A percentile compares a stretch with the other conserved stretches of the same genome.
These are phyloP conservation scores for Aspergillus aculeatinus DNA, from an alignment of 2,329 filamentous ascomycete genomes.

Conservation along the genomic window DNA sequence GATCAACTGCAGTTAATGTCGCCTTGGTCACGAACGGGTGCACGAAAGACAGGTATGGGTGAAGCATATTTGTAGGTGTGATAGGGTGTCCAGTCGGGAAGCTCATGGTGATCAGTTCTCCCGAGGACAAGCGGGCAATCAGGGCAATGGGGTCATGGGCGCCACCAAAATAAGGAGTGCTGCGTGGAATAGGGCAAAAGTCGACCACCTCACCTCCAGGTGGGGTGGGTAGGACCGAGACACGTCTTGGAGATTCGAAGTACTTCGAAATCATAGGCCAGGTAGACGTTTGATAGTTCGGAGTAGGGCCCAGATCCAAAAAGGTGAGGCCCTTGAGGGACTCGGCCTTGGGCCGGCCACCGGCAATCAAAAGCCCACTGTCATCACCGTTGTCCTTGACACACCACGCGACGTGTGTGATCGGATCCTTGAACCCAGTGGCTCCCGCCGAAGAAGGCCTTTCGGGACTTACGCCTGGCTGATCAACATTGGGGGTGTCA, in stretches of 20 bases:
- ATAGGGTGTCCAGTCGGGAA: conserved; percentile 92
- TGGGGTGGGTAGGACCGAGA: conserved; percentile 71
- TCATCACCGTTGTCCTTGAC: conserved; percentile 93
- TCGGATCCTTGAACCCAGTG: conserved; percentile 66
- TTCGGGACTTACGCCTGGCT: conserved; percentile 53
- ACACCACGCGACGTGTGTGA: conserved; percentile 83
- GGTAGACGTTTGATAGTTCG: conserved; percentile 84
- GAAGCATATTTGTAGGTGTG: conserved; percentile 87
- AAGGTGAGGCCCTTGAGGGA: conserved; percentile 78
- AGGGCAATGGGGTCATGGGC: conserved; percentile 88
- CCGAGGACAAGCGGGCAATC: conserved; percentile 75
- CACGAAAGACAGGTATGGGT: conserved; percentile 81
- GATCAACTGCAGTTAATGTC: conserved; percentile 70
- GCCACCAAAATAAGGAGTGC: conserved; percentile 80
- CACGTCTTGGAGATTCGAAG: conserved; percentile 71
- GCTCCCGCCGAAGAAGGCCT: conserved; percentile 47
- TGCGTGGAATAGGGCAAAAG: conserved; percentile 78
- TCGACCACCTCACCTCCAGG: conserved; percentile 73
- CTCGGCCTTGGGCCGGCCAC: conserved; percentile 68
- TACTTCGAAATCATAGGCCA: conserved; percentile 81
- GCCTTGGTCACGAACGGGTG: conserved; percentile 82
- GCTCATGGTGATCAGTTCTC: conserved; percentile 83
- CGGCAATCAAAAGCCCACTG: conserved; percentile 81
- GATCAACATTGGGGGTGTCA: conserved; percentile 70
- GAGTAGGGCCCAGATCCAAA: conserved; percentile 83